Evolutionary conservation across 768 basidiomycete species (phyloP).

Genomic region (Suillus paluster): DNA sequence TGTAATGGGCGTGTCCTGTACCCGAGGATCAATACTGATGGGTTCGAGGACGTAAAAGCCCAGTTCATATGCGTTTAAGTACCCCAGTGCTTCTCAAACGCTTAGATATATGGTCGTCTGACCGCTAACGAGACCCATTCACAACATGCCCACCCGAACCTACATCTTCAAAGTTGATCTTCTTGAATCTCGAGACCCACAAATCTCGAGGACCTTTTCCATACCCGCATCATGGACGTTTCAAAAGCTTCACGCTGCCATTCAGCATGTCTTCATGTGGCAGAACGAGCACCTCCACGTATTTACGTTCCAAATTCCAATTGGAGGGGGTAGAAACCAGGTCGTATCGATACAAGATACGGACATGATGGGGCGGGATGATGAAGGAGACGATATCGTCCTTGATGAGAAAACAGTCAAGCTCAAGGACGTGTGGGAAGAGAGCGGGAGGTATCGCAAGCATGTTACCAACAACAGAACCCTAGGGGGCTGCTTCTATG

Average conservation of each 20-base stretch:
- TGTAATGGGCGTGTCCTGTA: constrained; percentile 2
- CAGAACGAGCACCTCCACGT: constrained; percentile 22
- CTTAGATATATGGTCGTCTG: background rate
- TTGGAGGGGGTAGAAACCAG: constrained; percentile 2
- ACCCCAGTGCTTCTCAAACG: background rate
- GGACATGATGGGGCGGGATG: constrained; percentile 9
- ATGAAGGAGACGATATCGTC: background rate
- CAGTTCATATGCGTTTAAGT: background rate
- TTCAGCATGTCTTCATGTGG: constrained; percentile 28
- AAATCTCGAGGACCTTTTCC: constrained; percentile 25
- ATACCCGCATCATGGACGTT: constrained; percentile 27
- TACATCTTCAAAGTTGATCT: constrained; percentile 27
- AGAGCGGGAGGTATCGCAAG: constrained; percentile 11
- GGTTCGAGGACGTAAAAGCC: constrained; percentile 4
- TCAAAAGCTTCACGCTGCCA: constrained; percentile 22
- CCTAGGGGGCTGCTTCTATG: constrained; percentile 19
- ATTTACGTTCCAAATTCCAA: constrained; percentile 19
- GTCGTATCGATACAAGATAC: constrained; percentile 6
- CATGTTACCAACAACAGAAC: constrained; percentile 2
- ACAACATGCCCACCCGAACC: constrained; percentile 14
- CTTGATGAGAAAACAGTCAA: constrained; percentile 16
- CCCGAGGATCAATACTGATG: constrained; percentile 3
- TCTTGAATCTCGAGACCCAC: constrained; percentile 21
- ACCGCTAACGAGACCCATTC: background rate
- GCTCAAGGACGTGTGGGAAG: constrained; percentile 16